Percentiles rank a stretch among this genome's conserved stretches.
Evolutionary conservation across 2,329 filamentous ascomycete species (phyloP).

Genomic region (Rhynchosporium graminicola): DNA sequence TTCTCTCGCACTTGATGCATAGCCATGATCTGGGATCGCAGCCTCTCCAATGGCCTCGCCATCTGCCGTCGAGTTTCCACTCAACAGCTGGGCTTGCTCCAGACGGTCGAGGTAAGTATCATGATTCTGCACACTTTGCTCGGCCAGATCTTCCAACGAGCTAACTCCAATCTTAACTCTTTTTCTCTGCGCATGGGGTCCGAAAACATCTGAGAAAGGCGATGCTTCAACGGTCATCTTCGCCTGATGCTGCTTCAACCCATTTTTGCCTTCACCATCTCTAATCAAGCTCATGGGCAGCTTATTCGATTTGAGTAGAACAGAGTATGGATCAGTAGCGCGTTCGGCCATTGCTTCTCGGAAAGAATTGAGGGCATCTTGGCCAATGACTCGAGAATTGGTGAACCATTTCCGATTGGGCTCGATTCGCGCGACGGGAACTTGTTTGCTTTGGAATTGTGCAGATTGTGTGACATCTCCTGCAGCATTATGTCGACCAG

Average conservation of each 20-base stretch:
- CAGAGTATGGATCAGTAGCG: conserved; percentile 86
- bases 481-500: conserved; percentile 70
- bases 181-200: conserved; percentile 90
- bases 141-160: conserved; percentile 79
- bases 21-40: conserved; percentile 44
- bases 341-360: conserved; percentile 90
- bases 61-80: conserved; percentile 63
- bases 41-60: conserved; percentile 50
- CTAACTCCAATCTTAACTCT: conserved; percentile 85
- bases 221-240: conserved; percentile 90
- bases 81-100: conserved; percentile 76
- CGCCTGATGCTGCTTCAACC: conserved; percentile 86
- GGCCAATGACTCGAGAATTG: conserved; percentile 86
- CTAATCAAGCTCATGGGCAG: conserved; percentile 92
- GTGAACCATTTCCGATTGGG: conserved; percentile 98
- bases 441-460: conserved; percentile 78
- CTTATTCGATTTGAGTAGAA: conserved; percentile 96
- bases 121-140: conserved; percentile 76
- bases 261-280: conserved; percentile 76
- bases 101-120: conserved; percentile 78
- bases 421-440: conserved; percentile 84
- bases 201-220: conserved; percentile 87
- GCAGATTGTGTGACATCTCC: conserved; percentile 86
- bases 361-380: conserved; percentile 84
- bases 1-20: conserved; percentile 67